A percentile compares a stretch with the other conserved stretches of the same genome.
phyloP scores from a whole-genome alignment of 2,329 filamentous ascomycete species.

The Pseudogymnoascus sp. region DNA sequence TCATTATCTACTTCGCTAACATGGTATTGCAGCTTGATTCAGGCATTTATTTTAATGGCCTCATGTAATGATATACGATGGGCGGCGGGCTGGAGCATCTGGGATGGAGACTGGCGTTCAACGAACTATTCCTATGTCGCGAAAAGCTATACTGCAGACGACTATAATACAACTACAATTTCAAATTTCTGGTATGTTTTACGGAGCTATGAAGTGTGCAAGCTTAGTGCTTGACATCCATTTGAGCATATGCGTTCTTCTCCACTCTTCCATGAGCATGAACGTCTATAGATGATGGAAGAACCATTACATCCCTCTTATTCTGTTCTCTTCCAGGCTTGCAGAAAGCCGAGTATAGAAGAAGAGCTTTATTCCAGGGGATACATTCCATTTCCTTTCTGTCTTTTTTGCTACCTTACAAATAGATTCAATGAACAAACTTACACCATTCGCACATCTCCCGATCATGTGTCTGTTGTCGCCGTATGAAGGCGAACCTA shows the following conservation, averaged over 20 bases:
- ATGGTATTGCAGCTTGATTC: constrained; percentile 6
- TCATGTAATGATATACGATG: constrained; percentile 7
- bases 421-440: constrained; percentile 5
- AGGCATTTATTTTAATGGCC: constrained; percentile 10
- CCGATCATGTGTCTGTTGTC: background rate
- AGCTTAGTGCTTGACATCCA: constrained; percentile 16
- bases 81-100: constrained; percentile 8
- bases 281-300: constrained; percentile 30
- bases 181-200: constrained; percentile 1
- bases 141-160: background rate
- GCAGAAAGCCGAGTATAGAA: constrained; percentile 12
- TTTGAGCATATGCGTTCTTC: constrained; percentile 31
- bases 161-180: constrained; percentile 1
- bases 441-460: background rate
- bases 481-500: background rate
- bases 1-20: background rate
- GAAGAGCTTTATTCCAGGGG: constrained; percentile 21
- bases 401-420: background rate
- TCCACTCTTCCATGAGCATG: constrained; percentile 23
- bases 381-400: constrained; percentile 14
- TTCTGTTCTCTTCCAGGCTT: constrained; percentile 17
- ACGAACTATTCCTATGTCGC: background rate
- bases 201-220: background rate
- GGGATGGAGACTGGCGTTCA: constrained; percentile 10
- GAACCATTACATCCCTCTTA: constrained; percentile 19